Evolutionary conservation across 2,329 filamentous ascomycete genomes (phyloP), one percentile per base, ranked within the genome.

Genomic region (Diaporthe aspalathi): DNA sequence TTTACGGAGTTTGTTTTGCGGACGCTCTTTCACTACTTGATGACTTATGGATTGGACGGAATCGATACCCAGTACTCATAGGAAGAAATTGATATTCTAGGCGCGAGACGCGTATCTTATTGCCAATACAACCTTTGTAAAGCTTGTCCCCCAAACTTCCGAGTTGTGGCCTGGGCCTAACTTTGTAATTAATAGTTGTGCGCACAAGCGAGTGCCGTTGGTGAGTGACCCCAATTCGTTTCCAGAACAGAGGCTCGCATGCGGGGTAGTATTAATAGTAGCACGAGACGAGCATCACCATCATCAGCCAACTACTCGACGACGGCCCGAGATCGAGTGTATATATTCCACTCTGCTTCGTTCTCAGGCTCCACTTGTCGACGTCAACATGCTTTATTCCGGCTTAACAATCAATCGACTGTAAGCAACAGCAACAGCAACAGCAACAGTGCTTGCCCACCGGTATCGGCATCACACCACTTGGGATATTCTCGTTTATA

Each of bases 11-110:
- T 43, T n/a, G n/a, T 57, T 16, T 49, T 38, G 47, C 24, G 65
- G 47, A 35, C 24, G 45, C 29, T 38, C 32, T 66, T 47, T 65
- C 47, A 43, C 56, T 27, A 50, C 52, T 67, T 70, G 68, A 70
- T 70, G 67, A 72, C 49, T 72, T 72, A 72, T 66, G 71, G 67
- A 67, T 70, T 72, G 71, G 67, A 72, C 71, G 71, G 71, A 72
- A 72, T 72, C 71, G 71, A 72, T 72, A 72, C 71, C 71, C 71
- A 72, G 62, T 63, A 72, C 68, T 50, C 52, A 54, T 72, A 72
- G 68, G 56, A 67, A 70, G 47, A 56, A 70, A 67, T 67, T 52
- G 38, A 60, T 20, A 50, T 68, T 50, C 43, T 32, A 40, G 43
- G 45, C 35, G 22, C 52, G 35, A 32, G 11, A 45, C 47, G 29